Evolutionary conservation across 768 basidiomycete species (phyloP).

Genomic region (Suillus variegatus): DNA sequence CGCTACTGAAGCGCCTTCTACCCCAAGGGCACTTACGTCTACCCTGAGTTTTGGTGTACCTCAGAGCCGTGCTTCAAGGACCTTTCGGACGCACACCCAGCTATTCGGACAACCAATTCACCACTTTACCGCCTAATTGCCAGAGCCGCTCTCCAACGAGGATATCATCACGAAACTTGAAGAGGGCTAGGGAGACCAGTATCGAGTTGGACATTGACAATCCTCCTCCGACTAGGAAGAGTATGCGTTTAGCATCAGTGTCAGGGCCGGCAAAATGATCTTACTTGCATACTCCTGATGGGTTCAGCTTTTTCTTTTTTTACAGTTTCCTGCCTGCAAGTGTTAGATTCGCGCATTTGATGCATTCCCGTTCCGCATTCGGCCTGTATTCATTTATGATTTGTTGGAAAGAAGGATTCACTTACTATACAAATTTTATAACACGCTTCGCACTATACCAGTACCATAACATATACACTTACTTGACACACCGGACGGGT

Average conservation of each 20-base stretch:
- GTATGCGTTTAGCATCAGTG: conserved; percentile 12
- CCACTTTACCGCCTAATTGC: conserved; percentile 40
- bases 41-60: conserved; percentile 12
- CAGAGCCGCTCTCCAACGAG: conserved; percentile 31
- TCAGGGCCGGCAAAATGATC: neutral
- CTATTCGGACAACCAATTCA: conserved; percentile 46
- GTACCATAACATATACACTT: neutral
- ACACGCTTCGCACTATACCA: neutral
- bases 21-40: conserved; percentile 32
- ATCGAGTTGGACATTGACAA: conserved; percentile 16
- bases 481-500: neutral
- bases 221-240: conserved; percentile 25
- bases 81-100: conserved; percentile 27
- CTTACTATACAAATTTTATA: neutral
- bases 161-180: conserved; percentile 24
- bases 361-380: neutral
- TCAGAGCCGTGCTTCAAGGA: conserved; percentile 20
- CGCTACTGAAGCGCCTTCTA: conserved; percentile 38
- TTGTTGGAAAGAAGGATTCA: neutral
- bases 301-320: neutral
- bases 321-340: neutral
- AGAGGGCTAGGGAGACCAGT: conserved; percentile 23
- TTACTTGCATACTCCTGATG: neutral
- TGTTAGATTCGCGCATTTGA: neutral
- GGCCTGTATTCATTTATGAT: neutral